phyloP scores from a whole-genome alignment of 1,139 yeast genomes.

The Blastobotrys elegans region DNA sequence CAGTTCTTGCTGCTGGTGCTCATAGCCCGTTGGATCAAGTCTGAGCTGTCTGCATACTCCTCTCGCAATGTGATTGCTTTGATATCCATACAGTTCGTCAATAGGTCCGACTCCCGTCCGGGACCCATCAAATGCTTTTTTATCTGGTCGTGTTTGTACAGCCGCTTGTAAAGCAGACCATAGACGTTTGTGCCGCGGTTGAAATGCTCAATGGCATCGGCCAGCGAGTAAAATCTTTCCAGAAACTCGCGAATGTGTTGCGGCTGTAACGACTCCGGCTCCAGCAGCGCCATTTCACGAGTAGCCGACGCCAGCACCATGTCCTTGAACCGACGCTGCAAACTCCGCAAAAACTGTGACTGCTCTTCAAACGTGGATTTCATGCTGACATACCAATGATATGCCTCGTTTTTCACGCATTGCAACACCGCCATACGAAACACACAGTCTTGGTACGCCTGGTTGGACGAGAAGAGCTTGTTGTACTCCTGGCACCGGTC shows the following conservation, averaged over 20 bases:
- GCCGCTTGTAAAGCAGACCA: constrained; percentile 10
- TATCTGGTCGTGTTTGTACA: constrained; percentile 10
- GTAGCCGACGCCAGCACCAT: constrained; percentile 9
- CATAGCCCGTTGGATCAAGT: constrained; percentile 11
- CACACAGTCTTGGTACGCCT: constrained; percentile 1
- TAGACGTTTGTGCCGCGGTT: constrained; percentile 11
- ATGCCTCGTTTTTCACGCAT: constrained; percentile 8
- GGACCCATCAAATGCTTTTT: constrained; percentile 12
- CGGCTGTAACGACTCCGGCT: constrained; percentile 2
- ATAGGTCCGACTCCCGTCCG: constrained; percentile 10
- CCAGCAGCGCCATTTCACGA: constrained; percentile 10
- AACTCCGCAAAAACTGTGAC: constrained; percentile 4
- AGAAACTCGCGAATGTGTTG: constrained; percentile 8
- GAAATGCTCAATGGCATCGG: constrained; percentile 13
- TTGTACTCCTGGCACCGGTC: constrained; percentile 9
- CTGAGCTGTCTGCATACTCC: constrained; percentile 10
- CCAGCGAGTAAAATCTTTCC: constrained; percentile 10
- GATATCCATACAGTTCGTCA: constrained; percentile 12
- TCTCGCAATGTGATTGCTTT: constrained; percentile 11
- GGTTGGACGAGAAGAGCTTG: neutral
- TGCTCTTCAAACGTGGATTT: constrained; percentile 6
- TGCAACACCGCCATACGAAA: constrained; percentile 9
- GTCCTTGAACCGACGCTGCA: constrained; percentile 10
- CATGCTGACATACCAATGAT: constrained; percentile 13
- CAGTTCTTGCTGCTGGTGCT: constrained; percentile 1